Base-by-base conservation (phyloP, 225 moss, liverwort and hornwort genomes). In the Anthoceros angustus region DNA sequence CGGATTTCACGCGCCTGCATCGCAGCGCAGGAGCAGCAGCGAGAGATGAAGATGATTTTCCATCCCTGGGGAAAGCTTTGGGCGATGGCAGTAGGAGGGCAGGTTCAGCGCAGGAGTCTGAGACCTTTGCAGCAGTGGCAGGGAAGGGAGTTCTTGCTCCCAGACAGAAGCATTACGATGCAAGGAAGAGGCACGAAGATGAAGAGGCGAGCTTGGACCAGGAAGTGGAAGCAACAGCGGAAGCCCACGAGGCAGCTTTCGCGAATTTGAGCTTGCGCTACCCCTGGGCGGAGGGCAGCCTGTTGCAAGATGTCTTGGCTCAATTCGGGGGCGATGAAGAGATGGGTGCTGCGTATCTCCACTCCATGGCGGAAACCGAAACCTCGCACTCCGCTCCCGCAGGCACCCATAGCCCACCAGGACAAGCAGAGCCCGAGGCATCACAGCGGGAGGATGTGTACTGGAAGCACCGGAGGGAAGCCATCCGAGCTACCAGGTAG, bases 401-500 rank as follows among this genome's bases (percentile, higher is more conserved):
- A 24, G 40, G 55, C 69, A 32, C 32, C 2, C 32, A 32, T 4
- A 32, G 32, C 32, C 32, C 32, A 32, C 2, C 32, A 32, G 32
- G 4, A 4, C 2, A 32, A 32, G 32, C 32, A 32, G 32, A 4
- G 32, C 32, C 32, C 32, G 32, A 32, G 32, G 32, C 32, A 32
- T 32, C 32, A 32, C 32, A 32, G 32, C 32, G 32, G 32, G 82
- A 82, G 15, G 85, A 85, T 66, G 68, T 79, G 9, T 82, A 85
- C 70, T 70, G 72, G 67, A 82, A 75, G 70, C 66, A 50, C 45
- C 85, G 82, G 25, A 70, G 69, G 41, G 85, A 76, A 64, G 85
- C 85, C 6, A 62, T 80, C 74, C 80, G 77, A n/a, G 74, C 71
- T 32, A 80, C 75, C 48, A 75, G 85, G 85, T 85, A 55, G 6